Evolutionary conservation across 75 land plant genomes (phyloP).

Genomic region (Picea glauca): DNA sequence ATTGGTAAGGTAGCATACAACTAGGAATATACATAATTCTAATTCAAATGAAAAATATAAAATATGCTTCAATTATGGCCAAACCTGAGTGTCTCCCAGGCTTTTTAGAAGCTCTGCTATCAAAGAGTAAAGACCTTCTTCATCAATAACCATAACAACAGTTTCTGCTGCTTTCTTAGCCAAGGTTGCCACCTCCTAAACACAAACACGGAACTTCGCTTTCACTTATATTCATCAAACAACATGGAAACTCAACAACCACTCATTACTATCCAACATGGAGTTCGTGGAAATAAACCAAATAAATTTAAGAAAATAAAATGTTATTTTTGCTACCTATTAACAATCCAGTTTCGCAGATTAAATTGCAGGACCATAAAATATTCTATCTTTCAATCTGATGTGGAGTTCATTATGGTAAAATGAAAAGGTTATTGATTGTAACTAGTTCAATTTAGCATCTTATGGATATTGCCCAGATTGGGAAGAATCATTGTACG

Average conservation of each 20-base stretch:
- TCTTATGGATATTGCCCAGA: too few relatives aligned
- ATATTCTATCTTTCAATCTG: not conserved
- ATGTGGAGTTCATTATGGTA: too few relatives aligned
- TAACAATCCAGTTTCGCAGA: not conserved
- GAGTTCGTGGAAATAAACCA: not conserved
- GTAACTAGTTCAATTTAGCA: too few relatives aligned
- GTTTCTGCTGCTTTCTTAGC: slow-evolving; percentile 96
- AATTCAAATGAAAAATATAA: not conserved
- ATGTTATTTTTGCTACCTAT: not conserved
- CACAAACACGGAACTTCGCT: not conserved
- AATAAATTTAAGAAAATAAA: not conserved
- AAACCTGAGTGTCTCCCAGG: slow-evolving; percentile 74
- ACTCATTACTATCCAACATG: not conserved
- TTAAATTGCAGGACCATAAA: not conserved
- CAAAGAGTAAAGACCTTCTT: slow-evolving; percentile 81
- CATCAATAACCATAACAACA: slow-evolving; percentile 90
- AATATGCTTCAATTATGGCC: not conserved
- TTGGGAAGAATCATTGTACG: too few relatives aligned
- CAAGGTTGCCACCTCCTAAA: slow-evolving; percentile 63
- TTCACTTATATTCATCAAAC: not conserved
- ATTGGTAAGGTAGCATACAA: not conserved
- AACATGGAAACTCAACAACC: not conserved
- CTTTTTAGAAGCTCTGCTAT: slow-evolving; percentile 87
- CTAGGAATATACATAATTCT: not conserved
- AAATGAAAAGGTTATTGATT: too few relatives aligned